Evolutionary conservation across 1,284 basidiomycete genomes (phyloP), one percentile per base, ranked within the genome.

Genomic region (Golubevia pallescens): DNA sequence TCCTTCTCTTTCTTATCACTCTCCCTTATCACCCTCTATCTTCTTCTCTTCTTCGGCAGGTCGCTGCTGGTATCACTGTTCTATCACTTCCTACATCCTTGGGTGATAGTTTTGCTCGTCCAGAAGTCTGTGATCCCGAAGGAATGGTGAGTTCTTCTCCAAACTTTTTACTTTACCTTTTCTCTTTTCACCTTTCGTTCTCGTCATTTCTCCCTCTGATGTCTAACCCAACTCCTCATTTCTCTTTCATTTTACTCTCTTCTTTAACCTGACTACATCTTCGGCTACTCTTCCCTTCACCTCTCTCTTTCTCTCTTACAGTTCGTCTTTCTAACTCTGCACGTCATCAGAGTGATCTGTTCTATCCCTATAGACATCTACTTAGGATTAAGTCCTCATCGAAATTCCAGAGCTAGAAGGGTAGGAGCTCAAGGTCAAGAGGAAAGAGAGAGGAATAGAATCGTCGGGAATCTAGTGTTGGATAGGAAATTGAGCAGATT

Each of bases 291-390:
- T n/a, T n/a, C n/a, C n/a, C n/a, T n/a, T n/a, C n/a, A n/a, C n/a
- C n/a, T n/a, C n/a, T n/a, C n/a, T 38, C 34, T 38, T 5, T 38
- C 3, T 38, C 34, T 4, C 10, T 38, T 10, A 4, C 34, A 38
- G 54, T 77, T 77, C 69, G 75, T 75, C 56, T 80, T 71, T 20
- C 65, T 80, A 10, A 54, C 71, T 20, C 67, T 80, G 8, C 75
- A 80, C 65, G 64, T 71, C 23, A 61, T 73, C 34, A 65, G 78
- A 8, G 66, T 80, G 2, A 66, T 63, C 10, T 61, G 68, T 60
- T 63, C 63, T 32, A 56, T 80, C 3, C 78, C 78, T 2, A 57
- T 70, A 54, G 78, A 80, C 60, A 57, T 80, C 42, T 80, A 80
- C 34, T 73, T 80, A 21, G 69, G 70, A 14, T 67, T 78, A 13